phyloP scores from a whole-genome alignment of 768 basidiomycete genomes.

The Pulveroboletus frians region DNA sequence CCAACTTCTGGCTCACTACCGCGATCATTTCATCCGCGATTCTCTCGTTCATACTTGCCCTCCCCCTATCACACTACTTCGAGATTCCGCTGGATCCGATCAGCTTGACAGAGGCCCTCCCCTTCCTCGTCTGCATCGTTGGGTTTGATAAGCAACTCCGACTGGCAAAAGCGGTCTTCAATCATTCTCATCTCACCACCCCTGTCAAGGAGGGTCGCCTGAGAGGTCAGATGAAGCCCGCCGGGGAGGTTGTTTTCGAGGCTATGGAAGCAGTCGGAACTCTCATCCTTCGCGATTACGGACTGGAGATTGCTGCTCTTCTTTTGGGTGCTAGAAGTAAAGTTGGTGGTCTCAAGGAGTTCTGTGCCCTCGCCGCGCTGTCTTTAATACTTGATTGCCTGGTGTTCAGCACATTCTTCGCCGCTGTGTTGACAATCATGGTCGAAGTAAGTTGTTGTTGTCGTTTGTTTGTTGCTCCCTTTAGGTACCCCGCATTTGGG shows the following conservation, averaged over 20 bases:
- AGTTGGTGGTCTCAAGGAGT: constrained; percentile 87
- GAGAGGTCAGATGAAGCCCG: constrained; percentile 58
- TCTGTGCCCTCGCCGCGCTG: constrained; percentile 92
- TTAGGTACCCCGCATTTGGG: constrained; percentile 2
- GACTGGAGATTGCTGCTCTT: constrained; percentile 86
- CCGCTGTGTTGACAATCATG: constrained; percentile 89
- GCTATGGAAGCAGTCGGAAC: constrained; percentile 75
- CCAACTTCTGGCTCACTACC: constrained; percentile 59
- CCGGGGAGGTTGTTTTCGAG: constrained; percentile 79
- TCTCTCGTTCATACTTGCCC: constrained; percentile 78
- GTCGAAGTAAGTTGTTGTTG: constrained; percentile 64
- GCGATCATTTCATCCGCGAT: constrained; percentile 78
- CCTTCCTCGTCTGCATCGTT: constrained; percentile 95
- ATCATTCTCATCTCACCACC: constrained; percentile 60
- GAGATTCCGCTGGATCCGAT: constrained; percentile 90
- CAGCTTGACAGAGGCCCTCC: constrained; percentile 89
- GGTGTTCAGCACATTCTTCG: constrained; percentile 84
- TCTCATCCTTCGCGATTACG: constrained; percentile 87
- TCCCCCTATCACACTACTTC: constrained; percentile 72
- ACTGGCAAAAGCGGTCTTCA: constrained; percentile 85
- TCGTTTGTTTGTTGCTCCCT: constrained; percentile 8
- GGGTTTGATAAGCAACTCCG: constrained; percentile 97
- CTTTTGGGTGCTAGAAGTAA: constrained; percentile 80
- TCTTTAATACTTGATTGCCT: constrained; percentile 82
- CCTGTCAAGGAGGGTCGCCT: constrained; percentile 37